Percentiles rank a stretch among this genome's conserved stretches.
Evolutionary conservation across 2,329 filamentous ascomycete genomes (phyloP).

Genomic region (Clarireedia monteithiana): DNA sequence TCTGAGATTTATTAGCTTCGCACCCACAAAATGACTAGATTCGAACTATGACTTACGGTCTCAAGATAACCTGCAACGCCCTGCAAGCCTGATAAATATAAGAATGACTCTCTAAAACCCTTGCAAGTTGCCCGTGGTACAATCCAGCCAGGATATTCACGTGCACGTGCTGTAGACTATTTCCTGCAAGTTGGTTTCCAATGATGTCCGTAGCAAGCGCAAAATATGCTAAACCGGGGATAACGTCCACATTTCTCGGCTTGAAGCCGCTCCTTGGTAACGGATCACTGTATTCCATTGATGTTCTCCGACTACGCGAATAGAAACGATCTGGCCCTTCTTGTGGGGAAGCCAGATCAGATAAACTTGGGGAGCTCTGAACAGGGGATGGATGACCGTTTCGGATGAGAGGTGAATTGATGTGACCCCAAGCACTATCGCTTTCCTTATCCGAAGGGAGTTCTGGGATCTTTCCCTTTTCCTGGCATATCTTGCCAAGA

Average conservation of each 20-base stretch:
- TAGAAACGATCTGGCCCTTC: slow-evolving; percentile 35
- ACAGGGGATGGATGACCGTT: slow-evolving; percentile 47
- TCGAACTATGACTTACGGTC: slow-evolving; percentile 39
- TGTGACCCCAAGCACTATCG: slow-evolving; percentile 13
- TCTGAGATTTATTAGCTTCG: slow-evolving; percentile 13
- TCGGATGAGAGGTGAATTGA: slow-evolving; percentile 30
- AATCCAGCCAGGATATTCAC: slow-evolving; percentile 77
- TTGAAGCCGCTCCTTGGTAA: slow-evolving; percentile 14
- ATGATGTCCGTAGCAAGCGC: slow-evolving; percentile 80
- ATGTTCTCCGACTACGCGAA: slow-evolving; percentile 38
- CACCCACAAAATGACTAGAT: background rate
- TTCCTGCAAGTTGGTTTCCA: slow-evolving; percentile 72
- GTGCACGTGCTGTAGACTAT: slow-evolving; percentile 76
- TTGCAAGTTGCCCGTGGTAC: slow-evolving; percentile 80
- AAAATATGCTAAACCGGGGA: slow-evolving; percentile 87
- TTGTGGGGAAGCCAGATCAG: slow-evolving; percentile 44
- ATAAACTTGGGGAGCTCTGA: slow-evolving; percentile 44
- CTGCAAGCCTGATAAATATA: slow-evolving; percentile 51
- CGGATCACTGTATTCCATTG: slow-evolving; percentile 34
- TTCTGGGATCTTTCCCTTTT: slow-evolving; percentile 47
- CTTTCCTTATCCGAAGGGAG: slow-evolving; percentile 38
- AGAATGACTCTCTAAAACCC: slow-evolving; percentile 76
- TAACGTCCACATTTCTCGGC: slow-evolving; percentile 66
- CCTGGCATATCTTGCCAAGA: slow-evolving; percentile 71
- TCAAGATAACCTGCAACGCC: slow-evolving; percentile 63